These are phyloP conservation scores for Phoma sp. DNA, from an alignment of 2,329 filamentous ascomycete species.

Conservation along the genomic window DNA sequence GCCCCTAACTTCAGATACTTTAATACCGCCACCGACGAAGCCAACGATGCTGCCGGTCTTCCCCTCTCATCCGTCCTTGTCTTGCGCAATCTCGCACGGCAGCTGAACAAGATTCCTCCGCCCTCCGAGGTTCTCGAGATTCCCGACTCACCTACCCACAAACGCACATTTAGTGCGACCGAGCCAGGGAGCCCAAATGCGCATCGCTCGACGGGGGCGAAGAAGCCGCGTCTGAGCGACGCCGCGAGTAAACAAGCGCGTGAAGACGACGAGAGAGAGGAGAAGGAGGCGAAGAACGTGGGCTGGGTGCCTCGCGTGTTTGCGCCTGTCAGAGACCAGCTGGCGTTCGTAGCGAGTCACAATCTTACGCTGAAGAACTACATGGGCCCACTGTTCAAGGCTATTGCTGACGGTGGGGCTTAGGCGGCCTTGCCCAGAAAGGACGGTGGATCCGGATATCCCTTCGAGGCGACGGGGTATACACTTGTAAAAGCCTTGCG, in stretches of 20 bases:
- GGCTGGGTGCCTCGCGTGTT: slow-evolving; percentile 74
- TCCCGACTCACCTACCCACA: slow-evolving; percentile 38
- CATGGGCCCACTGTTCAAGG: slow-evolving; percentile 45
- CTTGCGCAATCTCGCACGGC: slow-evolving; percentile 74
- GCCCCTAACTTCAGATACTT: slow-evolving; percentile 46
- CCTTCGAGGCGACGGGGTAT: neutral
- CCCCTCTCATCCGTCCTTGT: slow-evolving; percentile 80
- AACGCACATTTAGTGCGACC: slow-evolving; percentile 39
- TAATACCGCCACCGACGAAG: slow-evolving; percentile 58
- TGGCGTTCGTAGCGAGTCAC: slow-evolving; percentile 73
- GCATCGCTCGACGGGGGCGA: slow-evolving; percentile 44
- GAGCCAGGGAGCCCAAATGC: slow-evolving; percentile 33
- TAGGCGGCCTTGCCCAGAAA: slow-evolving; percentile 6
- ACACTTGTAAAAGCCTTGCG: neutral
- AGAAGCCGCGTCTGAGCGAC: slow-evolving; percentile 50
- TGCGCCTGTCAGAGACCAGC: slow-evolving; percentile 66
- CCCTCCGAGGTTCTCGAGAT: slow-evolving; percentile 31
- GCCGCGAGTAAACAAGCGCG: slow-evolving; percentile 37
- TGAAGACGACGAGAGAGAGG: slow-evolving; percentile 48
- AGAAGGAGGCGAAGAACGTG: slow-evolving; percentile 57
- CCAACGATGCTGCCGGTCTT: slow-evolving; percentile 71
- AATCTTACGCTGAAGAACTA: slow-evolving; percentile 57
- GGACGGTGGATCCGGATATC: neutral
- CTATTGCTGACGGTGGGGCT: slow-evolving; percentile 42
- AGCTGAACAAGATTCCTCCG: slow-evolving; percentile 47